A percentile compares a stretch with the other conserved stretches of the same genome.
These are phyloP conservation scores for Tylopilus rubrobrunneus DNA, from an alignment of 768 basidiomycete genomes.

Conservation along the genomic window DNA sequence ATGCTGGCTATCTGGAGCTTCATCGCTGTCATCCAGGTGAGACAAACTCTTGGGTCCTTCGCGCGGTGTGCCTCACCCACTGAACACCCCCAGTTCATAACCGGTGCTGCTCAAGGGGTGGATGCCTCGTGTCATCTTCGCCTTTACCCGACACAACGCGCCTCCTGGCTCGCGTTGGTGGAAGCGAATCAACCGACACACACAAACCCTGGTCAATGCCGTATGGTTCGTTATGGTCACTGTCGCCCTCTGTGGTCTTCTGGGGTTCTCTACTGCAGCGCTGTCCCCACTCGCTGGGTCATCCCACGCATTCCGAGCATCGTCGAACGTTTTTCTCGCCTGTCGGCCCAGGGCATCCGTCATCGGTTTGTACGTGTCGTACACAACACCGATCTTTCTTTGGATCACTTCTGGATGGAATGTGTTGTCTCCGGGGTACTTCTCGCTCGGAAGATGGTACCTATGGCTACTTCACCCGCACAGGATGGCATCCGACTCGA, in stretches of 20 bases:
- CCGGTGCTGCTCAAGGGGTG: constrained; percentile 70
- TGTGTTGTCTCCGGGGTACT: constrained; percentile 55
- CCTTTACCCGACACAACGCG: constrained; percentile 71
- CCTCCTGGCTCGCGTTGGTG: constrained; percentile 69
- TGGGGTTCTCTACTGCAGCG: constrained; percentile 64
- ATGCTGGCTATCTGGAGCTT: constrained; percentile 73
- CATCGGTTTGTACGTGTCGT: constrained; percentile 65
- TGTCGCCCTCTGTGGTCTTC: constrained; percentile 54
- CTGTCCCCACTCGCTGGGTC: constrained; percentile 67
- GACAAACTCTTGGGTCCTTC: background rate
- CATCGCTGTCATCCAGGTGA: constrained; percentile 59
- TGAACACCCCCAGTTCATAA: constrained; percentile 49
- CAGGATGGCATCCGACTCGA: too few species aligned
- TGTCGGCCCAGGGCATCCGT: constrained; percentile 51
- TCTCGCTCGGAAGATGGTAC: constrained; percentile 58
- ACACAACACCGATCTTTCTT: constrained; percentile 64
- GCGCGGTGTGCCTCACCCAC: background rate
- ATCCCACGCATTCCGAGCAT: constrained; percentile 5
- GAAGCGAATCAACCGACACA: constrained; percentile 56
- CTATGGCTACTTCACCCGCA: too few species aligned
- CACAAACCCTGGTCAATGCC: constrained; percentile 70
- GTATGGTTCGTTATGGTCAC: constrained; percentile 68
- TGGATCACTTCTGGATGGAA: constrained; percentile 65
- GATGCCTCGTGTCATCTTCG: constrained; percentile 72
- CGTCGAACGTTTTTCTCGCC: background rate